Conservation (phyloP, 306 rosid genomes). For the Hippophae tibetana region DNA sequence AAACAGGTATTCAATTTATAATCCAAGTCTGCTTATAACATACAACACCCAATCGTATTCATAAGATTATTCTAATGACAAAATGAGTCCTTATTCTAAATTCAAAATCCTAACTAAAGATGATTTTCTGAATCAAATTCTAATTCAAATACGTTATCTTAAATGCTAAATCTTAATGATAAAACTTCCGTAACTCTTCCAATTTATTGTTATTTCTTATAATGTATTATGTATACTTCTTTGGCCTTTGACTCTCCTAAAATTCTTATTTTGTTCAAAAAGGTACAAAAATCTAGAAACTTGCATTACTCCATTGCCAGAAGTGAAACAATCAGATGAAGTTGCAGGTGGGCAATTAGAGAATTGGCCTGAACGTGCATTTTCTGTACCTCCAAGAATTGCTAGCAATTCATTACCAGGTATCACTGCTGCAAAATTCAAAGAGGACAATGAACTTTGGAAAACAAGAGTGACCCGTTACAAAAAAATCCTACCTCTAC, state of each 20-base stretch:
- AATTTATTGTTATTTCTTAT: no score
- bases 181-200: no score
- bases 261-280: constrained; percentile 9
- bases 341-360: constrained; percentile 76
- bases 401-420: constrained; percentile 56
- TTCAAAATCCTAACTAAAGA: no score
- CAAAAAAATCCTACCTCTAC: constrained; percentile 43
- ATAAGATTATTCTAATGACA: no score
- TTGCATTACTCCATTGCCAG: constrained; percentile 85
- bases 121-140: no score
- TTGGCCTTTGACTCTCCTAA: not conserved
- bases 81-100: no score
- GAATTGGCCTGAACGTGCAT: constrained; percentile 89
- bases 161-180: no score
- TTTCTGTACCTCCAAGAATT: constrained; percentile 66
- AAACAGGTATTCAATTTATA: no score
- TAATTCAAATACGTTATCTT: no score
- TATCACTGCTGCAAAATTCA: constrained; percentile 41
- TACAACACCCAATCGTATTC: no score
- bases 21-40: no score
- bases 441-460: constrained; percentile 62
- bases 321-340: constrained; percentile 34
- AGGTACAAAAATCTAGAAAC: constrained; percentile 72
- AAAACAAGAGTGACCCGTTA: constrained; percentile 54
- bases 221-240: not conserved